Evolutionary conservation across 768 basidiomycete species (phyloP).

Genomic region (Kwoniella dejecticola): DNA sequence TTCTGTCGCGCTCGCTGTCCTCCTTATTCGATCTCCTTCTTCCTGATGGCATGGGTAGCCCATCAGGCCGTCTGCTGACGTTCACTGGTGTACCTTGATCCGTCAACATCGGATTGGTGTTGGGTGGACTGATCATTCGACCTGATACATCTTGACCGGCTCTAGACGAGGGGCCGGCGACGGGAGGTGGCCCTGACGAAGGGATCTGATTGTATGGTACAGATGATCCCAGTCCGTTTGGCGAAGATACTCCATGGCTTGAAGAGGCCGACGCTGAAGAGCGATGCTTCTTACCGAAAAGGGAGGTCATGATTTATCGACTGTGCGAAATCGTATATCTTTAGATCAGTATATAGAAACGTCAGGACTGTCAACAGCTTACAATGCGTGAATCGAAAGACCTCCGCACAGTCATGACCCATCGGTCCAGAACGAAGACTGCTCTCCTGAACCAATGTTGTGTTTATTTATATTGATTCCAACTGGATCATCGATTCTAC

Average conservation of each 20-base stretch:
- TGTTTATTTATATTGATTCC: not conserved
- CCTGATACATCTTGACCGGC: slow-evolving; percentile 13
- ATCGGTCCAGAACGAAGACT: not conserved
- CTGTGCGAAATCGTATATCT: not conserved
- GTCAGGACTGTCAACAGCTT: no score
- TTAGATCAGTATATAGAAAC: not conserved
- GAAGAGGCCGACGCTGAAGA: slow-evolving; percentile 22
- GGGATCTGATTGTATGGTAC: slow-evolving; percentile 32
- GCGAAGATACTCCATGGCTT: slow-evolving; percentile 11
- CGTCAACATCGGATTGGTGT: slow-evolving; percentile 30
- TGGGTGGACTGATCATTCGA: slow-evolving; percentile 35
- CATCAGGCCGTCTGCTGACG: slow-evolving; percentile 58
- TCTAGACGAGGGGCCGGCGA: slow-evolving; percentile 23
- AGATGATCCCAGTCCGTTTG: slow-evolving; percentile 25
- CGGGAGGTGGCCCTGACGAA: slow-evolving; percentile 21
- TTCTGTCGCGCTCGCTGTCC: slow-evolving; percentile 12
- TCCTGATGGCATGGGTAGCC: slow-evolving; percentile 58
- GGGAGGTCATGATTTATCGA: slow-evolving; percentile 14
- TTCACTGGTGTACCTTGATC: slow-evolving; percentile 62
- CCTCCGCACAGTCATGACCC: not conserved
- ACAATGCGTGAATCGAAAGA: no score
- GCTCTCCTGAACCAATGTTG: slow-evolving; percentile 5
- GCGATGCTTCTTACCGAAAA: slow-evolving; percentile 25
- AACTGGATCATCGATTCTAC: not conserved
- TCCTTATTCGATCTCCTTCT: slow-evolving; percentile 59